phyloP scores from a whole-genome alignment of 345 rosid genomes.

The Conringia planisiliqua region DNA sequence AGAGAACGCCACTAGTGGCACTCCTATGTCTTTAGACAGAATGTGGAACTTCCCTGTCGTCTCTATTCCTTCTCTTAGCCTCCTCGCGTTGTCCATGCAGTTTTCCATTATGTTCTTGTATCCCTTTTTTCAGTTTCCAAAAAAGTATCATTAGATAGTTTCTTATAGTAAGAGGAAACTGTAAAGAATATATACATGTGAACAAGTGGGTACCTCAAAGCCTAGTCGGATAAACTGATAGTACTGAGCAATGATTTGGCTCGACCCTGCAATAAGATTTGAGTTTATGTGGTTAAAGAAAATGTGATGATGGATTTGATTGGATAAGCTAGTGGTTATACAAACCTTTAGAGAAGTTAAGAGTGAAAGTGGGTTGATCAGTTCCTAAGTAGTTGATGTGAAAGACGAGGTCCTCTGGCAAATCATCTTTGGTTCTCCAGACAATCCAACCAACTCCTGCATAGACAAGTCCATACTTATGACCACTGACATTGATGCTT shows the following conservation, averaged over 20 bases:
- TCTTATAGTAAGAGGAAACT: not conserved
- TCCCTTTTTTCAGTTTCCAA: slow-evolving; percentile 35
- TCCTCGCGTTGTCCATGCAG: slow-evolving; percentile 51
- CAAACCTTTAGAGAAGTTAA: slow-evolving; percentile 80
- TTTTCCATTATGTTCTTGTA: slow-evolving; percentile 67
- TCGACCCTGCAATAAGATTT: slow-evolving; percentile 46
- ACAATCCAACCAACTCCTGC: slow-evolving; percentile 85
- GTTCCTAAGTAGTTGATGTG: slow-evolving; percentile 77
- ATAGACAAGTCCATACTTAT: slow-evolving; percentile 73
- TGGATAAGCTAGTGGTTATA: not conserved
- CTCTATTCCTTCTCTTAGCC: slow-evolving; percentile 60
- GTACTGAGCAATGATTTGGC: slow-evolving; percentile 74
- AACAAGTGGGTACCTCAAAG: slow-evolving; percentile 54
- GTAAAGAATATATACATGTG: not conserved
- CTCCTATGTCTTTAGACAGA: slow-evolving; percentile 64
- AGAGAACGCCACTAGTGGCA: slow-evolving; percentile 72
- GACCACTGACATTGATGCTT: slow-evolving; percentile 77
- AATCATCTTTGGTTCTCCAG: slow-evolving; percentile 79
- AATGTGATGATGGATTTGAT: not conserved
- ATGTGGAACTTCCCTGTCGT: slow-evolving; percentile 53
- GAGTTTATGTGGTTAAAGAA: not conserved
- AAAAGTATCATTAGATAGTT: not conserved
- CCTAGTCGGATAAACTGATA: slow-evolving; percentile 81
- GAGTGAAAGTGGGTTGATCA: slow-evolving; percentile 82
- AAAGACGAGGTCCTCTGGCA: slow-evolving; percentile 79